Evolutionary conservation across 331 rosid genomes (phyloP).

Genomic region (Quercus phellos): DNA sequence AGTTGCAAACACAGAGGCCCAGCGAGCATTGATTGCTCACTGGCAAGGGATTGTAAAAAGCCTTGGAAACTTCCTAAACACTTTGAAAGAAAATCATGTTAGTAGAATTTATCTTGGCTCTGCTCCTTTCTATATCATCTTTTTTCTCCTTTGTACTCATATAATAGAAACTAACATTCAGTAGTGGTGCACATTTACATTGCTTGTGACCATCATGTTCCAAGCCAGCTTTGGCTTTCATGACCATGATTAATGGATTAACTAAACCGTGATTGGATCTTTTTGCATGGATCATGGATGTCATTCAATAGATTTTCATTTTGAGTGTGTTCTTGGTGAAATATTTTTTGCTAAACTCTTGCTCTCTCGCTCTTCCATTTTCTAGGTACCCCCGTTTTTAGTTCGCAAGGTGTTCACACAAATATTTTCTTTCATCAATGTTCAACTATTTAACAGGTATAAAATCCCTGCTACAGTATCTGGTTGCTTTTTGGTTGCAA

Average conservation of each 20-base stretch:
- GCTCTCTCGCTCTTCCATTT: conserved; percentile 14
- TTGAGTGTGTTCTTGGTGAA: conserved; percentile 1
- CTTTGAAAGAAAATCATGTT: conserved; percentile 67
- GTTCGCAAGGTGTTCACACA: conserved; percentile 89
- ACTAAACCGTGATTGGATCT: neutral
- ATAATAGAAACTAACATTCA: neutral
- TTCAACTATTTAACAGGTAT: conserved; percentile 85
- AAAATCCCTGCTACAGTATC: conserved; percentile 15
- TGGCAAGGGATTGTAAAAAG: conserved; percentile 87
- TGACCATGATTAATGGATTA: neutral
- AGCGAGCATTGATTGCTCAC: conserved; percentile 76
- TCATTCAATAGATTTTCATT: conserved; percentile 5
- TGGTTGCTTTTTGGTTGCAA: conserved; percentile 4
- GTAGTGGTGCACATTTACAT: neutral
- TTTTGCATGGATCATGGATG: neutral
- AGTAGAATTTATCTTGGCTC: conserved; percentile 27
- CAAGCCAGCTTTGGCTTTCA: neutral
- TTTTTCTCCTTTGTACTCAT: conserved; percentile 13
- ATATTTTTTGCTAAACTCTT: neutral
- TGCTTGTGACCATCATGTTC: neutral
- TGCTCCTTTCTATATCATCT: neutral
- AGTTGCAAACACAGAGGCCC: conserved; percentile 70
- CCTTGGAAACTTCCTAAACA: conserved; percentile 68
- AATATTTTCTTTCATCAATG: conserved; percentile 83
- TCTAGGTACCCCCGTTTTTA: conserved; percentile 82